Evolutionary conservation across 176 grass and related monocot species (phyloP).

Genomic region (Zoysia pacifica): DNA sequence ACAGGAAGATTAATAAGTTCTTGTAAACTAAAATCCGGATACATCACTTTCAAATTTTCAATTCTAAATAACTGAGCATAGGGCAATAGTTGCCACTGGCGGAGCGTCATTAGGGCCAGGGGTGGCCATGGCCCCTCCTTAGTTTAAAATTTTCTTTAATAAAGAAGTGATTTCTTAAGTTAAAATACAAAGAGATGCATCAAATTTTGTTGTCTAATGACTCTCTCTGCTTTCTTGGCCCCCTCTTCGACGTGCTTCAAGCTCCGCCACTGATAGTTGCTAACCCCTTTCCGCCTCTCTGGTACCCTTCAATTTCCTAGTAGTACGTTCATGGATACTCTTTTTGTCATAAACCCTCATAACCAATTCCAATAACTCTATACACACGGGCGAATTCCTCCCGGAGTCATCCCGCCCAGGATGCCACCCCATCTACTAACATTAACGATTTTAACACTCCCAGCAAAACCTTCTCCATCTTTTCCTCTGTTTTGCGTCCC

Average conservation of each 20-base stretch:
- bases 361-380: slow-evolving; percentile 6
- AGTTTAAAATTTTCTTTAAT: too few species aligned
- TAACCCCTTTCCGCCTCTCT: background rate
- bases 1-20: background rate
- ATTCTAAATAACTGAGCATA: background rate
- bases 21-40: background rate
- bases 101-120: too few species aligned
- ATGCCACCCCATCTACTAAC: background rate
- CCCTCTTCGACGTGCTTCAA: too few species aligned
- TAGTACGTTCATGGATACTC: background rate
- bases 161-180: too few species aligned
- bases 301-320: background rate
- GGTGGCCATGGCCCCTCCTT: too few species aligned
- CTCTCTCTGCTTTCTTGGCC: too few species aligned
- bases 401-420: background rate
- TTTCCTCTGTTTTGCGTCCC: background rate
- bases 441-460: background rate
- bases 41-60: background rate
- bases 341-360: background rate
- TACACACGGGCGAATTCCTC: background rate
- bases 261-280: too few species aligned
- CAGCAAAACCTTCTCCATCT: background rate
- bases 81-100: too few species aligned
- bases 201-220: too few species aligned
- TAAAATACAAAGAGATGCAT: too few species aligned